Evolutionary conservation across 2,329 filamentous ascomycete species (phyloP).

Genomic region (Zymoseptoria crescenta): DNA sequence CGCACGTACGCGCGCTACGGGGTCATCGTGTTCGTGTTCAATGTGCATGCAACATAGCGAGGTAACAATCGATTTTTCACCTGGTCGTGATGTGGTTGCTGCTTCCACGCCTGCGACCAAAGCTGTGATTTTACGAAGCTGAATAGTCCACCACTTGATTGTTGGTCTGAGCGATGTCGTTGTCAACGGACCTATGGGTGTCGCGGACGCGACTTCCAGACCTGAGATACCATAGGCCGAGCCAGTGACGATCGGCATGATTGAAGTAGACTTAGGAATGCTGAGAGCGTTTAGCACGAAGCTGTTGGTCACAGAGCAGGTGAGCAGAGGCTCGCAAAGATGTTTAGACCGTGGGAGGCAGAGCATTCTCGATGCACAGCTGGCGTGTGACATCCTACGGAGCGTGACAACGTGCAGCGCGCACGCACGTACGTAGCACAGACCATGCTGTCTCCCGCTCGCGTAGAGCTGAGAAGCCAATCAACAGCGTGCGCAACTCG

Average conservation of each 20-base stretch:
- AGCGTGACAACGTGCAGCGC: background rate
- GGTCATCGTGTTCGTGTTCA: background rate
- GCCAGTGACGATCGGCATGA: background rate
- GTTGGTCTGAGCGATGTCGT: too few relatives aligned
- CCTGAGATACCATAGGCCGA: too few relatives aligned
- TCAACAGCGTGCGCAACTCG: background rate
- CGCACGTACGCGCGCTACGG: background rate
- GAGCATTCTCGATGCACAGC: background rate
- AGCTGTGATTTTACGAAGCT: too few relatives aligned
- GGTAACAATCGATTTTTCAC: too few relatives aligned
- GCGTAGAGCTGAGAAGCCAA: background rate
- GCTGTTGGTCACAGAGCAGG: background rate
- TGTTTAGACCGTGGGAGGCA: background rate
- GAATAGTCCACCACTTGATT: too few relatives aligned
- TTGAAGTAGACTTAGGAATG: background rate
- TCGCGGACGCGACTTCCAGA: too few relatives aligned
- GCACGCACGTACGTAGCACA: background rate
- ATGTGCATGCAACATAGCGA: too few relatives aligned
- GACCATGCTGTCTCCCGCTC: background rate
- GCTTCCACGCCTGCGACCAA: too few relatives aligned
- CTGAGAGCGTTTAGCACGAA: background rate
- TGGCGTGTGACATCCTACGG: background rate
- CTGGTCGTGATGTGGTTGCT: too few relatives aligned
- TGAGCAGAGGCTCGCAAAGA: background rate
- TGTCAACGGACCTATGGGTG: too few relatives aligned